These are phyloP conservation scores for Barbatosphaeria neglecta DNA, from an alignment of 495 filamentous ascomycete species.

Conservation along the genomic window DNA sequence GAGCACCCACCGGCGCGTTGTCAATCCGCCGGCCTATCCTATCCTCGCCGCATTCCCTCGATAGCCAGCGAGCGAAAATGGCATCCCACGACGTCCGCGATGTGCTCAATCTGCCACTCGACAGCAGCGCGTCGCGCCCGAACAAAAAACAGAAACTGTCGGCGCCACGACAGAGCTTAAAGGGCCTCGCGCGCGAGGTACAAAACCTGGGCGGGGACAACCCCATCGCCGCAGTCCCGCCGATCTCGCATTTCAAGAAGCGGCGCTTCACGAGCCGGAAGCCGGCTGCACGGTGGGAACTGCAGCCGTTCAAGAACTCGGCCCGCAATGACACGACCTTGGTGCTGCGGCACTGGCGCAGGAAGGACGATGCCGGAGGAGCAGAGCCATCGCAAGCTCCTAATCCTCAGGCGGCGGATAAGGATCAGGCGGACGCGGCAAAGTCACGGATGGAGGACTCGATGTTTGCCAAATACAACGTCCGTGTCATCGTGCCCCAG, in stretches of 20 bases:
- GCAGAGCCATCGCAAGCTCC: too few species aligned
- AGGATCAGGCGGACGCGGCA: constrained; percentile 5
- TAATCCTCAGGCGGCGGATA: constrained; percentile 4
- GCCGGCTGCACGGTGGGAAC: constrained; percentile 50
- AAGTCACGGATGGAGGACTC: constrained; percentile 35
- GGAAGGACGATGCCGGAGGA: constrained; percentile 26
- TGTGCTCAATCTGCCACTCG: constrained; percentile 71
- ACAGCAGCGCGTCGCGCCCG: constrained; percentile 44
- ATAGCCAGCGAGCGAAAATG: constrained; percentile 30
- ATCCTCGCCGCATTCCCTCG: background rate
- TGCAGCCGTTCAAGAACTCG: constrained; percentile 42
- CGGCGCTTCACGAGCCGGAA: constrained; percentile 41
- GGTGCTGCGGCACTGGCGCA: constrained; percentile 57
- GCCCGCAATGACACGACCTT: constrained; percentile 36
- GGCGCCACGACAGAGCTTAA: constrained; percentile 53
- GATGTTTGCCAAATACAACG: constrained; percentile 68
- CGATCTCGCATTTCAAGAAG: constrained; percentile 34
- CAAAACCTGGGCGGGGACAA: constrained; percentile 46
- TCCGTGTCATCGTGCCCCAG: constrained; percentile 57
- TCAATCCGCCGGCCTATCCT: too few species aligned
- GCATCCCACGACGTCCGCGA: constrained; percentile 77
- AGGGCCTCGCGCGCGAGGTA: constrained; percentile 45
- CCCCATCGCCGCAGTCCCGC: constrained; percentile 35
- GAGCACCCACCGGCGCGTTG: too few species aligned
- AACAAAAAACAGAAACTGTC: constrained; percentile 68